phyloP scores from a whole-genome alignment of 2,329 filamentous ascomycete species.

The Aureobasidium lini region DNA sequence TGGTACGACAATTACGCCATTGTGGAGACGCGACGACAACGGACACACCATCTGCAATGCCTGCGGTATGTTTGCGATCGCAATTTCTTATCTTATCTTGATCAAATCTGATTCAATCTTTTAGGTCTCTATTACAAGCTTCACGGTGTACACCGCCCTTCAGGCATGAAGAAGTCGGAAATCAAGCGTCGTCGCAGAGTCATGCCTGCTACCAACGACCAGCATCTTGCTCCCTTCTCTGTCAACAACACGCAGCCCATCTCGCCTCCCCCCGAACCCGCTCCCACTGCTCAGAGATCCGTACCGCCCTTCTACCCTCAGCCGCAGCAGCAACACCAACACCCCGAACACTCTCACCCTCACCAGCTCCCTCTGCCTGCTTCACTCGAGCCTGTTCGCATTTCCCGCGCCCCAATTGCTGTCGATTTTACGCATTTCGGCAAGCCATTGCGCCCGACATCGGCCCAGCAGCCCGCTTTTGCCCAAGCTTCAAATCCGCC shows the following conservation, averaged over 20 bases:
- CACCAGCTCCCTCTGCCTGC: not conserved
- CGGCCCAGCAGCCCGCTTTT: conserved; percentile 16
- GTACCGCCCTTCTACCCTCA: not conserved
- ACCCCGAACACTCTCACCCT: not conserved
- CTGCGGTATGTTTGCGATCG: conserved; percentile 61
- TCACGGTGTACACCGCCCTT: conserved; percentile 84
- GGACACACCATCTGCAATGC: conserved; percentile 98
- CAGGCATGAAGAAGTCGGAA: conserved; percentile 97
- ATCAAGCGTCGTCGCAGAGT: conserved; percentile 95
- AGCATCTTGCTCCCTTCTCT: conserved; percentile 30
- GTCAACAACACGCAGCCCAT: conserved; percentile 31
- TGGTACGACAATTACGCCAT: conserved; percentile 87
- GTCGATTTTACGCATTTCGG: conserved; percentile 29
- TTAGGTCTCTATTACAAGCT: conserved; percentile 91
- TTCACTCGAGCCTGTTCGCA: conserved; percentile 6
- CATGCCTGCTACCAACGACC: conserved; percentile 62
- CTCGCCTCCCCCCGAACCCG: conserved; percentile 33
- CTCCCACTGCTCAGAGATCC: not conserved
- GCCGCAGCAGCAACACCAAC: not conserved
- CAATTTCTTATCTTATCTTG: conserved; percentile 4
- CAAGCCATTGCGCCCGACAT: conserved; percentile 6
- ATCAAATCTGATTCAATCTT: conserved; percentile 14
- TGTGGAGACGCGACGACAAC: conserved; percentile 90
- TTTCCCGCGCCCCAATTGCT: conserved; percentile 18
- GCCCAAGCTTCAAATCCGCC: conserved; percentile 9